Conservation (phyloP, 2,329 filamentous ascomycete species). For the Aureobasidium musti region DNA sequence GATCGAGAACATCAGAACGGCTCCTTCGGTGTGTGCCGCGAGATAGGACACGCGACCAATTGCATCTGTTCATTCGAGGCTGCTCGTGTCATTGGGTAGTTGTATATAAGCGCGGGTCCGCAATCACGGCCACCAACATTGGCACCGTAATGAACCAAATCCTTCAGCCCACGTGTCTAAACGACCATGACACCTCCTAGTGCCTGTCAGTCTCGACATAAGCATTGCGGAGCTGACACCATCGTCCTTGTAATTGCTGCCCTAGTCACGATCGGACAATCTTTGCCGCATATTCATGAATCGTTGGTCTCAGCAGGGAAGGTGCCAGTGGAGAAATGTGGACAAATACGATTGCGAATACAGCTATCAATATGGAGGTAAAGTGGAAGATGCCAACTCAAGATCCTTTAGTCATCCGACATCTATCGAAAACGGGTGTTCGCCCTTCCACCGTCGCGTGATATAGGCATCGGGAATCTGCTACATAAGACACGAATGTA, state of each 20-base stretch:
- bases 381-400: background rate
- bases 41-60: conserved; percentile 17
- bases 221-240: conserved; percentile 3
- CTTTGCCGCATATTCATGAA: background rate
- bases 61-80: background rate
- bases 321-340: background rate
- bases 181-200: conserved; percentile 1
- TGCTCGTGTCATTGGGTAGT: background rate
- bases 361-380: background rate
- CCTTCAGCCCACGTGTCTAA: background rate
- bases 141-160: background rate
- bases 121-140: conserved; percentile 14
- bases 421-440: background rate
- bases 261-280: background rate
- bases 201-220: conserved; percentile 8
- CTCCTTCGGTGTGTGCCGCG: background rate
- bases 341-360: background rate
- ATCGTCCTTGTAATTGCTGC: background rate
- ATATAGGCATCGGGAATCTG: background rate
- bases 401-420: background rate
- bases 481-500: background rate
- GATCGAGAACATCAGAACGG: background rate
- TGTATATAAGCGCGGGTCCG: conserved; percentile 12
- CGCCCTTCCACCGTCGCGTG: background rate
- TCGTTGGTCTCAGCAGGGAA: background rate